Conservation (phyloP, 805 yeast species). For the Dipodascus geniculatus region DNA sequence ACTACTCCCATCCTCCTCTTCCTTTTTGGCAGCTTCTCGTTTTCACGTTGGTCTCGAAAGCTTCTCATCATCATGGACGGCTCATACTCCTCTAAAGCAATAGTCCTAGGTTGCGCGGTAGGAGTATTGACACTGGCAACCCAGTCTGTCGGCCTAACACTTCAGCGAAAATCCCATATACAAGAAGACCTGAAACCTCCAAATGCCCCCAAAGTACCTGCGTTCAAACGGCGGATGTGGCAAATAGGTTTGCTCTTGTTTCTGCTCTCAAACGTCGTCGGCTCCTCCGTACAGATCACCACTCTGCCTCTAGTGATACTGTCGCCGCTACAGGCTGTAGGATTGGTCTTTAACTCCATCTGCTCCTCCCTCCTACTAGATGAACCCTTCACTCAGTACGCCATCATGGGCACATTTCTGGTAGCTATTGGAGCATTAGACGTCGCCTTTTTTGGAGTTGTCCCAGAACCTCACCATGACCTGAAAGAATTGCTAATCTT, state of each 20-base stretch:
- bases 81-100: slow-evolving; percentile 13
- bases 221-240: slow-evolving; percentile 46
- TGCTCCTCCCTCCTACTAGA: slow-evolving; percentile 56
- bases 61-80: background rate
- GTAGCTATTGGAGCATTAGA: slow-evolving; percentile 65
- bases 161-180: slow-evolving; percentile 70
- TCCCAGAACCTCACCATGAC: slow-evolving; percentile 41
- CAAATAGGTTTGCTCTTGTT: slow-evolving; percentile 61
- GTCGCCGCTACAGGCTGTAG: slow-evolving; percentile 77
- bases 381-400: slow-evolving; percentile 50
- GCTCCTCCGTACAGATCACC: slow-evolving; percentile 73
- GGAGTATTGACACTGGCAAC: slow-evolving; percentile 67
- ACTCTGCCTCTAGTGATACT: slow-evolving; percentile 71
- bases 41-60: background rate
- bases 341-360: slow-evolving; percentile 75
- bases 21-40: background rate
- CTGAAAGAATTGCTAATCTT: slow-evolving; percentile 36
- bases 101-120: slow-evolving; percentile 50
- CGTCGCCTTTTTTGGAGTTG: slow-evolving; percentile 62
- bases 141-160: slow-evolving; percentile 71
- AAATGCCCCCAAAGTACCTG: slow-evolving; percentile 23
- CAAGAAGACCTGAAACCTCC: slow-evolving; percentile 28
- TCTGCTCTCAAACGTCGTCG: slow-evolving; percentile 61
- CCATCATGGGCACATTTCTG: slow-evolving; percentile 53
- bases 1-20: background rate